Evolutionary conservation across 495 filamentous ascomycete genomes (phyloP), one percentile per base, ranked within the genome.

Genomic region (Tetracladium marchalianum): DNA sequence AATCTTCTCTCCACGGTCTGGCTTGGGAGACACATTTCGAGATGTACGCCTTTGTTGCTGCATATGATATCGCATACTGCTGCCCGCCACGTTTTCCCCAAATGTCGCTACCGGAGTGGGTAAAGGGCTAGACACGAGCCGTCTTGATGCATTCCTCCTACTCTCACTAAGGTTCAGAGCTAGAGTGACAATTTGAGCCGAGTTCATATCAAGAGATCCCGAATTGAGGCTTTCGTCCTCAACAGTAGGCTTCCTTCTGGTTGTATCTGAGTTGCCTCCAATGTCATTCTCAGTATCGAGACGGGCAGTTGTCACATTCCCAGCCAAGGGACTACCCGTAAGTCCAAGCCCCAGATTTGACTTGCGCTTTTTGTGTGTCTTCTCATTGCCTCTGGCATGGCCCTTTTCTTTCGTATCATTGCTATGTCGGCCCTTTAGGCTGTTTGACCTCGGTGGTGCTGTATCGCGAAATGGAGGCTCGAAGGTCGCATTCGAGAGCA

Each of bases 121-220:
- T 0, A 71, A 58, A 13, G 70, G 70, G 18, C 55, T 66, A 13
- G 78, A 74, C 4, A 72, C 57, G 38, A 71, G 68, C 39, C 80
- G 68, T 41, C 72, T 66, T 19, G 75, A 66, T 15, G 76, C 76
- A 33, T 81, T 72, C 45, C 78, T 74, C 43, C 89, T 72, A 31
- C 85, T 89, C 58, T 95, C 86, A 66, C 84, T 94, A 41, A 96
- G 64, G 56, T 82, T 90, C 58, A 96, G 65, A 1, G 90, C 90
- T 62, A 96, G 81, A 55, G 84, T 88, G 33, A 96, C 86, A 47
- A 96, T 90, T 61, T 94, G 84, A 15, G 84, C 71, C 16, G 87
- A 80, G 53, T 96, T 87, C 13, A 76, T 66, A 62, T 88, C 84
- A 11, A 84, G 49, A 13, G 15, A 17, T 10, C 31, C 27, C 13